Base-by-base conservation (phyloP, 768 basidiomycete genomes). In the Goffeauzyma gilvescens region DNA sequence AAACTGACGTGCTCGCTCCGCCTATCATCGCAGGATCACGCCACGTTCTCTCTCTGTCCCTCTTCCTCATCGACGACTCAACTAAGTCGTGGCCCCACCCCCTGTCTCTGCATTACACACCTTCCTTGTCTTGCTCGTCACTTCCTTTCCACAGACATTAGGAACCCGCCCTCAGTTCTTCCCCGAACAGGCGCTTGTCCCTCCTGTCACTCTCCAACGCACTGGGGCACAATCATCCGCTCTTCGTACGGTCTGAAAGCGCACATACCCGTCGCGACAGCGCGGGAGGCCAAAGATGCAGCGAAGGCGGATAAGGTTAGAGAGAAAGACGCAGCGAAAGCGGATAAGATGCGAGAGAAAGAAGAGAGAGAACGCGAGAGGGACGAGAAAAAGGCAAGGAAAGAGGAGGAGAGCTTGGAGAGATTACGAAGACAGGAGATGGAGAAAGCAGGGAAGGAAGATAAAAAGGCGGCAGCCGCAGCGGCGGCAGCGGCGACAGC, bases 151-250 rank as follows among this genome's bases (percentile, higher is more conserved):
- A 31, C 25, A 12, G 32, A 32, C n/a, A 21, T 7, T 26, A 25
- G 6, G 32, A 37, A n/a, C 23, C 31, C 40, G 2, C 15, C 34
- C 8, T 50, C 48, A 5, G 32, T 67, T 5, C 46, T 67, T 1
- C 66, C 66, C 0, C 47, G 48, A 7, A 13, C 14, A 3, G 64
- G 63, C 2, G 0, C 25, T 1, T 67, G 66, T 44, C 65, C 65
- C 0, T 21, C 44, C 2, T 66, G 66, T 38, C 10, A 22, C 0
- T 25, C 20, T 0, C 7, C 26, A 1, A 15, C 58, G 1, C 44
- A 54, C 23, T 67, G 66, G 66, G 55, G 54, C 14, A 50, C 65
- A 35, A 47, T 65, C 30, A 58, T 67, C n/a, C 45, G 65, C 15
- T 55, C 56, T 0, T 52, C 45, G 18, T 65, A 62, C 32, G 53